Conservation (phyloP, 2,329 filamentous ascomycete species). For the Stromatinia cepivora region DNA sequence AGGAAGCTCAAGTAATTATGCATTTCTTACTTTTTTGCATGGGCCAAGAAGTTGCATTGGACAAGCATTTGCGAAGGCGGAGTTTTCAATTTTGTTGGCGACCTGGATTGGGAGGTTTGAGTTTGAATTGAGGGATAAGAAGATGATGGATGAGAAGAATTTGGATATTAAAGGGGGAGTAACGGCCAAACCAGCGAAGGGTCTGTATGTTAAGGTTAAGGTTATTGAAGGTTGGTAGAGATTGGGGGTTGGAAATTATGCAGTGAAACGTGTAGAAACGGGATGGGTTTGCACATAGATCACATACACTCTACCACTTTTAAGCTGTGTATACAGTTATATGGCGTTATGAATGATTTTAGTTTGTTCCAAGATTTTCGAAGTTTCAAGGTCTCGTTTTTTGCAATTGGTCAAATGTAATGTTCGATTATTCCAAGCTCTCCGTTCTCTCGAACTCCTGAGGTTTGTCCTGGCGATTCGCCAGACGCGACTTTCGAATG, state of each 20-base stretch:
- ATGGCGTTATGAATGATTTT: no score
- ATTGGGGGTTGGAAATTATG: not conserved
- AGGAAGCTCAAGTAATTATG: constrained; percentile 73
- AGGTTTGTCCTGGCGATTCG: no score
- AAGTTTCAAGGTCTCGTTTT: no score
- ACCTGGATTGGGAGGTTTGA: constrained; percentile 74
- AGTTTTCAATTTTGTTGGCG: constrained; percentile 82
- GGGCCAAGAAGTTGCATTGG: constrained; percentile 87
- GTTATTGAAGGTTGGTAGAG: constrained; percentile 66
- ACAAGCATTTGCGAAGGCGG: constrained; percentile 73
- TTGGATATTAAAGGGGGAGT: constrained; percentile 68
- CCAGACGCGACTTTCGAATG: no score
- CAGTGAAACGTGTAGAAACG: no score
- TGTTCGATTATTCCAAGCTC: no score
- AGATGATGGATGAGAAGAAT: constrained; percentile 65
- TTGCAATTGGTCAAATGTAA: no score
- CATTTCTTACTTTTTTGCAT: constrained; percentile 80
- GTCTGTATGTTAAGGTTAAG: constrained; percentile 67
- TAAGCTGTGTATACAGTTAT: no score
- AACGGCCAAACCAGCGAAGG: constrained; percentile 71
- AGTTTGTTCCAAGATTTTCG: no score
- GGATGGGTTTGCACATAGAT: no score
- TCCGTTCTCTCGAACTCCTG: no score
- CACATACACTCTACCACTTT: no score
- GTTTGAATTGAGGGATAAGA: constrained; percentile 56